Percentiles rank a stretch among this genome's conserved stretches.
These are phyloP conservation scores for Trypanosoma melophagium DNA, from an alignment of 208 protist genomes.

Conservation along the genomic window DNA sequence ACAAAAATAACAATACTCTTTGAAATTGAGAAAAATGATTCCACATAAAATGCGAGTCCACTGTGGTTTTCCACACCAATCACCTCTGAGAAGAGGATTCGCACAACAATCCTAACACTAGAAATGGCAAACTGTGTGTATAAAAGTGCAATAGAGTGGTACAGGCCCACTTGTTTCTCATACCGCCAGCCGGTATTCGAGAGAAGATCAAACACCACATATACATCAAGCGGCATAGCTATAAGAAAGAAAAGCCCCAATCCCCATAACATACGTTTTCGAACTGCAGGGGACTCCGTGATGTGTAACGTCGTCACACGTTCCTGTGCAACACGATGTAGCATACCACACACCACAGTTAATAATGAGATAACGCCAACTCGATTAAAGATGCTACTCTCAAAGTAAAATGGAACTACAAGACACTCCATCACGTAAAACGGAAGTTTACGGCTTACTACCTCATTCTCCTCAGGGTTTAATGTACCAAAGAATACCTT, in stretches of 20 bases:
- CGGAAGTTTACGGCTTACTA: conserved; percentile 31
- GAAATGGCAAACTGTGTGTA: conserved; percentile 24
- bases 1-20: conserved; percentile 43
- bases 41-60: conserved; percentile 39
- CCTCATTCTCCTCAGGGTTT: conserved; percentile 39
- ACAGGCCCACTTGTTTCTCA: conserved; percentile 5
- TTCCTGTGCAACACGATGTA: conserved; percentile 70
- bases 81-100: conserved; percentile 29
- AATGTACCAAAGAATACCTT: conserved; percentile 70
- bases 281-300: conserved; percentile 6
- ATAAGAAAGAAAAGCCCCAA: conserved; percentile 19
- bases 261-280: conserved; percentile 22
- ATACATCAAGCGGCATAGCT: conserved; percentile 20
- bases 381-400: conserved; percentile 29
- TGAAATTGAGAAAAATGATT: conserved; percentile 24
- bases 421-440: conserved; percentile 68
- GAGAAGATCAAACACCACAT: conserved; percentile 27
- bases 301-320: conserved; percentile 39
- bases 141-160: conserved; percentile 21
- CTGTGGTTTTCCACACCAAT: conserved; percentile 40
- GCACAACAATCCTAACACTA: conserved; percentile 11
- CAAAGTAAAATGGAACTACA: conserved; percentile 41
- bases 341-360: conserved; percentile 41
- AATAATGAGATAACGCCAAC: conserved; percentile 37
- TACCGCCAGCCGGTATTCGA: not conserved